Conservation (phyloP, 169 alveolate genomes). For the Plasmodium reichenowi region DNA sequence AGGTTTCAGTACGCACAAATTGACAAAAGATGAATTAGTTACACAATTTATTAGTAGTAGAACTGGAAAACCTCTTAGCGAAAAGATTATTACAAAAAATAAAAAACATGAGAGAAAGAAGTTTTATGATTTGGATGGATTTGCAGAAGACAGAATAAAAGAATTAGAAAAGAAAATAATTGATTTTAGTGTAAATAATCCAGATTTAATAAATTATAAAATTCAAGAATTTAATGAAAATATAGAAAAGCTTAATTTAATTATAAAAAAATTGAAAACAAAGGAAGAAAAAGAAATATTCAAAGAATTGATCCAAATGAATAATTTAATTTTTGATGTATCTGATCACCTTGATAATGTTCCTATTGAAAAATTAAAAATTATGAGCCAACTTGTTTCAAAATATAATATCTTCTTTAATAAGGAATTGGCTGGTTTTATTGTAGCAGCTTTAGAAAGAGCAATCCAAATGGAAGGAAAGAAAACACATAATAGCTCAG, state of each 20-base stretch:
- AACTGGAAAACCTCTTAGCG: constrained; percentile 69
- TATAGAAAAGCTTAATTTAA: constrained; percentile 26
- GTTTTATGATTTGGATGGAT: constrained; percentile 67
- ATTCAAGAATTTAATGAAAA: constrained; percentile 70
- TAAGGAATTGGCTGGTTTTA: constrained; percentile 14
- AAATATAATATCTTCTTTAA: constrained; percentile 43
- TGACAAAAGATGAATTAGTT: constrained; percentile 52
- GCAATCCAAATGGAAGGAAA: constrained; percentile 33
- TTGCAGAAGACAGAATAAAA: constrained; percentile 20
- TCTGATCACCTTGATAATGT: constrained; percentile 21
- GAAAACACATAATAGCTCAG: background rate
- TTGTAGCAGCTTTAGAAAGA: constrained; percentile 23
- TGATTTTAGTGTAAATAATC: constrained; percentile 22
- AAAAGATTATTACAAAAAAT: constrained; percentile 55
- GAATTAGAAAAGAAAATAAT: constrained; percentile 47
- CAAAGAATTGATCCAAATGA: constrained; percentile 20
- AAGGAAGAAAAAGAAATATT: constrained; percentile 47
- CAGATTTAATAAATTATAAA: constrained; percentile 62
- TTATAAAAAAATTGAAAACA: constrained; percentile 37
- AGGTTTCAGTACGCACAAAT: constrained; percentile 57
- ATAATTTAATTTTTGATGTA: constrained; percentile 51
- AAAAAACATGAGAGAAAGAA: constrained; percentile 56
- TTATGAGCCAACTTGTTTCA: constrained; percentile 25
- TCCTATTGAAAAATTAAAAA: constrained; percentile 10
- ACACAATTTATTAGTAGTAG: constrained; percentile 69